phyloP scores from a whole-genome alignment of 2,329 filamentous ascomycete genomes.

The Pezicula radicicola region DNA sequence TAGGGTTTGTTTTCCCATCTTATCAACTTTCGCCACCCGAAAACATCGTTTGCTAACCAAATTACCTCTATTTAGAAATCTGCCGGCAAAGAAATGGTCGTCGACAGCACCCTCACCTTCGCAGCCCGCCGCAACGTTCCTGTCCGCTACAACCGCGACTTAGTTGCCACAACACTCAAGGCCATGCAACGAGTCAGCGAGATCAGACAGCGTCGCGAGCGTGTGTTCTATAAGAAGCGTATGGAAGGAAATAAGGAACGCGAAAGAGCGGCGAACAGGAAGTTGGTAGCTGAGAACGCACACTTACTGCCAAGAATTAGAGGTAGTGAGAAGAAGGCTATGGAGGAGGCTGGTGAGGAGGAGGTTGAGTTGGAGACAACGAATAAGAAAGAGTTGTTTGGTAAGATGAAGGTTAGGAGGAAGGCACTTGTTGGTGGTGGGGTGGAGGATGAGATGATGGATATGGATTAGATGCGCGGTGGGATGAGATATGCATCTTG shows the following conservation, averaged over 20 bases:
- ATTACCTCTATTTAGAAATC: conserved; percentile 42
- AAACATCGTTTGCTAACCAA: too few species aligned
- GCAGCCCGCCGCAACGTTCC: conserved; percentile 91
- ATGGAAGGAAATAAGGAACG: conserved; percentile 88
- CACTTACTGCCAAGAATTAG: conserved; percentile 80
- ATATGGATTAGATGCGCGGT: conserved; percentile 28
- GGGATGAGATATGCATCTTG: neutral
- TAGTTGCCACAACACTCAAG: conserved; percentile 81
- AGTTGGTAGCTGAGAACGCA: conserved; percentile 87
- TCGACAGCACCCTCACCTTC: conserved; percentile 92
- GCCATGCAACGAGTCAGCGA: conserved; percentile 90
- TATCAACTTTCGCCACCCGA: too few species aligned
- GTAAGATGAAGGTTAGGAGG: conserved; percentile 33
- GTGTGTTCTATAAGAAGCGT: conserved; percentile 89
- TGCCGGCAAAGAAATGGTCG: conserved; percentile 83
- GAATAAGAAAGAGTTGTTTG: conserved; percentile 25
- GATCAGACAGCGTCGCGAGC: conserved; percentile 79
- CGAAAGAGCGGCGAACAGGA: conserved; percentile 75
- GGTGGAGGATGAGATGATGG: conserved; percentile 40
- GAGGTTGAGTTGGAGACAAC: conserved; percentile 28
- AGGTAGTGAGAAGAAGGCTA: conserved; percentile 56
- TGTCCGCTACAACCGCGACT: conserved; percentile 91
- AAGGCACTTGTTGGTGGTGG: conserved; percentile 28
- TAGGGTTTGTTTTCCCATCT: conserved; percentile 39
- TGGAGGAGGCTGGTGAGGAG: conserved; percentile 52